These are phyloP conservation scores for Gentiana macrophylla DNA, from an alignment of 257 asterid species.

Conservation along the genomic window DNA sequence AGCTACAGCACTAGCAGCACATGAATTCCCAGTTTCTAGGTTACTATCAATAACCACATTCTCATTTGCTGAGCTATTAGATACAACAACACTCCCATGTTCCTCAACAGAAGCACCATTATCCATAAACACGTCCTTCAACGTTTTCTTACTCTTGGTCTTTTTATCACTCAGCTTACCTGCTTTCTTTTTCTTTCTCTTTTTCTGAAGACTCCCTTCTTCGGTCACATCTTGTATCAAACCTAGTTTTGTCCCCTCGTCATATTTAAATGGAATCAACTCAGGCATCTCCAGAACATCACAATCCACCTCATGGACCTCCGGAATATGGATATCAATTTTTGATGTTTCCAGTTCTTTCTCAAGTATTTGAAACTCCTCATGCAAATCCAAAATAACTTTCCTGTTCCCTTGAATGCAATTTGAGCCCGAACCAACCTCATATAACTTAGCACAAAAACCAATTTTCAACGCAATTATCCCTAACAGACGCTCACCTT, in stretches of 20 bases:
- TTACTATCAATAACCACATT: background rate
- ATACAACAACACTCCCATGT: constrained; percentile 16
- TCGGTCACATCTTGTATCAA: constrained; percentile 15
- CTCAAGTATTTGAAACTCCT: constrained; percentile 73
- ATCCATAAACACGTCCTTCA: constrained; percentile 19
- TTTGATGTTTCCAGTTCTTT: constrained; percentile 52
- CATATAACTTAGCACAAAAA: constrained; percentile 45
- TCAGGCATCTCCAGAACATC: constrained; percentile 45
- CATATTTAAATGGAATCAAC: constrained; percentile 48
- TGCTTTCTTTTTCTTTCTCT: constrained; percentile 46
- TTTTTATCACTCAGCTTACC: constrained; percentile 37
- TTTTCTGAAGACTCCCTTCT: constrained; percentile 18
- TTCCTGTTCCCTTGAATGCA: constrained; percentile 85
- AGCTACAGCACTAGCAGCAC: constrained; percentile 7
- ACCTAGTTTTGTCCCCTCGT: constrained; percentile 15
- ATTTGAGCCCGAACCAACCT: constrained; percentile 49
- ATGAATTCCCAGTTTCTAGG: too few relatives aligned
- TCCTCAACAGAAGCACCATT: constrained; percentile 19
- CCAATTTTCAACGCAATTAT: constrained; percentile 60
- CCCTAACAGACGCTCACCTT: constrained; percentile 45
- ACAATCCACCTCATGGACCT: constrained; percentile 16
- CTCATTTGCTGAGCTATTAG: constrained; percentile 18
- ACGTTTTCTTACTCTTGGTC: constrained; percentile 33
- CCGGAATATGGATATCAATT: constrained; percentile 46
- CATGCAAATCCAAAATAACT: constrained; percentile 55